Base-by-base conservation (phyloP, 108 stramenopile genomes). In the Skeletonema potamos region DNA sequence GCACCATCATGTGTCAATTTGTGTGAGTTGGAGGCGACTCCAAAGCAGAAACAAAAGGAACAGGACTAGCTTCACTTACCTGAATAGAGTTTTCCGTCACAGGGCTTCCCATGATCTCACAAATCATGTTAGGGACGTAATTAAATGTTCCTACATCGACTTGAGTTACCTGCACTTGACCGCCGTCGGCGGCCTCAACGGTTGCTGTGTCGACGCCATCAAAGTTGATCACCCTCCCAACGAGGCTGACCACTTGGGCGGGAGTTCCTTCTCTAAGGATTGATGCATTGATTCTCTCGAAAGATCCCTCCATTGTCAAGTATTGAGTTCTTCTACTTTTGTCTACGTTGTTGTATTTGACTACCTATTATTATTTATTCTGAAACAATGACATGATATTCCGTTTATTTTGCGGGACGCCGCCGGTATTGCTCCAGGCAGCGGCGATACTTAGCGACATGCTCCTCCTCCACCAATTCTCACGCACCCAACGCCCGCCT, bases 181-280 rank as follows among this genome's bases (percentile, higher is more conserved):
- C 76, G 22, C 76, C 76, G 34, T 77, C 76, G 43, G 64, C 76
- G 41, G 69, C 64, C 51, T 77, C 76, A 26, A 77, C 18, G n/a
- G 51, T 63, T 43, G 70, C 27, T 13, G 18, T 51, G 12, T 36
- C 10, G 8, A 56, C 69, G 6, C 76, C 78, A 67, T 79, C 72
- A 36, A 57, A 79, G 46, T 68, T 66, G 6, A 74, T 32, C 4
- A 28, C 22, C 43, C 36, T 68, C 20, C 73, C 72, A 28, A 79
- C 73, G 26, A 79, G 34, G 32, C 69, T 70, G 4, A 69, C 58
- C 15, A 41, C 39, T 41, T 41, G 39, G 3, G 13, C 39, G 15
- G 0, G 15, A 3, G 39, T 13, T n/a, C 15, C 15, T 41, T 13
- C n/a, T 41, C n/a, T 15, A 3, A 41, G 39, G 3, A 1, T 41